Conservation (phyloP, 331 rosid species). For the Quercus phellos region DNA sequence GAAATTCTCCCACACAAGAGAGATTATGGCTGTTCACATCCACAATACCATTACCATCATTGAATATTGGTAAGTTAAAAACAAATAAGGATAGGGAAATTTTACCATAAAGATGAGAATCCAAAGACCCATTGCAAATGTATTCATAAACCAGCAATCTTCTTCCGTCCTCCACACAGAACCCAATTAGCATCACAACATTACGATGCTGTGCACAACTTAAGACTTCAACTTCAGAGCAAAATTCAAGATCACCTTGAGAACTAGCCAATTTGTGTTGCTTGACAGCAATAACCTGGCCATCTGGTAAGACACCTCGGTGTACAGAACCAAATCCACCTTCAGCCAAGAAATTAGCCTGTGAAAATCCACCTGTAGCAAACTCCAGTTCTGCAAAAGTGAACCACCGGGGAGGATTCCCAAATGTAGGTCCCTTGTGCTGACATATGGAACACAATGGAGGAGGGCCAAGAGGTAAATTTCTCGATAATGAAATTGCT, state of each 20-base stretch:
- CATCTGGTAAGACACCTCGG: conserved; percentile 69
- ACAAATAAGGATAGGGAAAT: conserved; percentile 4
- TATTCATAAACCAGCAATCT: conserved; percentile 90
- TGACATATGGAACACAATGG: conserved; percentile 93
- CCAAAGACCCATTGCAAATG: conserved; percentile 81
- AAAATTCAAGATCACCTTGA: conserved; percentile 93
- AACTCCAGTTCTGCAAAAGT: conserved; percentile 70
- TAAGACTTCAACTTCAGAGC: conserved; percentile 95
- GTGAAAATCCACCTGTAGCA: conserved; percentile 87
- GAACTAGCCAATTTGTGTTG: conserved; percentile 83
- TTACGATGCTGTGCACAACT: conserved; percentile 98
- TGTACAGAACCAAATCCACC: conserved; percentile 99
- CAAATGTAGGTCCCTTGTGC: conserved; percentile 92
- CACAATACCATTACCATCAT: neutral
- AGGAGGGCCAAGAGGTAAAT: conserved; percentile 72
- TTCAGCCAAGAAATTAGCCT: conserved; percentile 87
- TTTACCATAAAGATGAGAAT: conserved; percentile 86
- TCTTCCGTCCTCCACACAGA: conserved; percentile 88
- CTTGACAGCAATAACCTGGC: conserved; percentile 87
- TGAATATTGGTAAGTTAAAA: neutral
- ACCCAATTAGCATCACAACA: conserved; percentile 88
- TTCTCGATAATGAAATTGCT: conserved; percentile 55
- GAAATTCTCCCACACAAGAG: neutral
- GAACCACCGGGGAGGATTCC: conserved; percentile 96
- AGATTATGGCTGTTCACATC: neutral